Base-by-base conservation (phyloP, 345 rosid genomes). In the Dovyalis caffra region DNA sequence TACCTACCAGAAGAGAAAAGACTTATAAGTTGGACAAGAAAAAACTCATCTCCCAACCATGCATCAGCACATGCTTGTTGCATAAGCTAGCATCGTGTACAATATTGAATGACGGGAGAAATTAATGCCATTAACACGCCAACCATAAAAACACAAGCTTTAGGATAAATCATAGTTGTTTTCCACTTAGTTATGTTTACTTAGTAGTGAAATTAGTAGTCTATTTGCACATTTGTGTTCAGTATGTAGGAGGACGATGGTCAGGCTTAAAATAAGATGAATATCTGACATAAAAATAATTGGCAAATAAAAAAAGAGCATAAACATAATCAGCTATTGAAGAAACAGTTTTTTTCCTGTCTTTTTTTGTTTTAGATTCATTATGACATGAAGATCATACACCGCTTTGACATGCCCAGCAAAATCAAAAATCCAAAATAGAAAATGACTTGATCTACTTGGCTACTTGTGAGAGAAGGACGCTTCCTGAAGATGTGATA, bases 1-100 rank as follows among this genome's bases (percentile, higher is more conserved):
- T 63, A 92, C 98, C 97, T 94, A 72, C 51, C 74, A 68, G 70
- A 74, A 71, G 66, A 68, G 66, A 60, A n/a, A 61, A 23, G 49
- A 60, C 26, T 16, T 32, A 37, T 25, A 60, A 60, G 73, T 60
- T 37, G 35, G 10, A 5, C 5, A 3, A 43, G 15, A 20, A 57
- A 40, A 8, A n/a, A 15, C 45, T 62, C 73, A 74, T 37, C 31
- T 31, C 60, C 40, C 16, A 74, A 35, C 76, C 6, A 26, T 25
- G 29, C 49, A 57, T 5, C 25, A 1, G 37, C 65, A 66, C 3
- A 66, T 16, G 15, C 23, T 28, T 35, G 49, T n/a, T 8, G 51
- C 49, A 47, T 23, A 37, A 16, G 6, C n/a, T 20, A 61, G 28
- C 29, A 20, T 72, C n/a, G 29, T 72, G 64, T 29, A 28, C 38